These are phyloP conservation scores for Sphagnurus paluster DNA, from an alignment of 1,284 basidiomycete genomes.

Conservation along the genomic window DNA sequence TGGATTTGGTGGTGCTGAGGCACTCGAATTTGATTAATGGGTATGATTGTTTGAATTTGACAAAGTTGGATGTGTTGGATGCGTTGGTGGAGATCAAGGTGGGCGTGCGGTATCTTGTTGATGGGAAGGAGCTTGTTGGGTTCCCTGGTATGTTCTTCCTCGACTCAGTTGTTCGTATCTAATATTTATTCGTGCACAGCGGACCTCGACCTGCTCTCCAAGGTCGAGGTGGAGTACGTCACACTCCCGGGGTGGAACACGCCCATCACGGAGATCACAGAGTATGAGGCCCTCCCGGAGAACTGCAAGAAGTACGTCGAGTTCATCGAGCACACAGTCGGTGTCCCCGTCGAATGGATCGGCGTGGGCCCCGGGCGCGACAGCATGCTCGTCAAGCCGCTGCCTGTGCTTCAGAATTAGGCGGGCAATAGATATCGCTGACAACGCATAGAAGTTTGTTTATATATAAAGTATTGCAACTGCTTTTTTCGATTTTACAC, in stretches of 20 bases:
- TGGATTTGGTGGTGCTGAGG: constrained; percentile 93
- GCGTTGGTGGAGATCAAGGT: constrained; percentile 88
- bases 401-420: too few relatives aligned
- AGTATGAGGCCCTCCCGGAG: constrained; percentile 82
- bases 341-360: constrained; percentile 88
- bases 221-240: constrained; percentile 87
- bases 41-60: constrained; percentile 92
- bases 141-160: constrained; percentile 76
- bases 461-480: too few relatives aligned
- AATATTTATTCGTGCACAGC: constrained; percentile 56
- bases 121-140: constrained; percentile 77
- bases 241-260: constrained; percentile 93
- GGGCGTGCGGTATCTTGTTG: constrained; percentile 77
- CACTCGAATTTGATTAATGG: constrained; percentile 96
- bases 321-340: constrained; percentile 84
- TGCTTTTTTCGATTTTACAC: too few relatives aligned
- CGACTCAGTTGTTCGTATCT: constrained; percentile 4
- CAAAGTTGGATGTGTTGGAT: constrained; percentile 95
- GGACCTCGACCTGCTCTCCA: constrained; percentile 80
- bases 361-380: constrained; percentile 86
- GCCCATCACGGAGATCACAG: constrained; percentile 67
- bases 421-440: too few relatives aligned
- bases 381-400: constrained; percentile 53
- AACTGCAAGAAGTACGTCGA: constrained; percentile 88
- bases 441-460: too few relatives aligned